Conservation (phyloP, 768 basidiomycete genomes). For the Tylopilus balloui region DNA sequence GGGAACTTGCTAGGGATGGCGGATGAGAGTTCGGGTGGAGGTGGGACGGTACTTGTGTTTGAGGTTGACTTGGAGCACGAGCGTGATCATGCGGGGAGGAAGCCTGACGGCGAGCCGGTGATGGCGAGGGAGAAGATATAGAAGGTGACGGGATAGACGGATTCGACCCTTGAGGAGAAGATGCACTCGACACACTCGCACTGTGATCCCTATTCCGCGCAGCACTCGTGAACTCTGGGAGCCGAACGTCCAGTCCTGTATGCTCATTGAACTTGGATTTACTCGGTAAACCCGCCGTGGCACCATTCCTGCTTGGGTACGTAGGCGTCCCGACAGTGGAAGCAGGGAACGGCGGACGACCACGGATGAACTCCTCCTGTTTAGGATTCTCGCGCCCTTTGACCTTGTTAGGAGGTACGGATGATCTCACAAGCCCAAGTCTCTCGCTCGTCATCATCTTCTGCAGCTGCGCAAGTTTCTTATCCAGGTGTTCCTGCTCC, state of each 20-base stretch:
- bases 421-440: constrained; percentile 58
- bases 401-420: constrained; percentile 33
- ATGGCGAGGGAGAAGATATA: constrained; percentile 44
- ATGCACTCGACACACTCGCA: constrained; percentile 69
- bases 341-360: constrained; percentile 33
- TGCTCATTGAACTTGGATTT: constrained; percentile 17
- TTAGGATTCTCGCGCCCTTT: constrained; percentile 26
- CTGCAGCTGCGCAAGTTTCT: constrained; percentile 65
- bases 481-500: constrained; percentile 61
- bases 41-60: constrained; percentile 6
- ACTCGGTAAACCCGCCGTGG: constrained; percentile 31
- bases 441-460: constrained; percentile 69
- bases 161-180: constrained; percentile 74
- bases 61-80: constrained; percentile 1
- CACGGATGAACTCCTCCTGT: constrained; percentile 37
- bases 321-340: constrained; percentile 7
- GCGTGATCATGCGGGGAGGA: constrained; percentile 23
- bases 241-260: constrained; percentile 30
- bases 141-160: constrained; percentile 78
- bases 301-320: not conserved
- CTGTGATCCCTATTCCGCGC: constrained; percentile 51
- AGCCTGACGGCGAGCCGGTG: constrained; percentile 26
- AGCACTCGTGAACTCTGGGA: constrained; percentile 30
- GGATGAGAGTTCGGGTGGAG: constrained; percentile 17
- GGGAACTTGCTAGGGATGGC: constrained; percentile 24